Evolutionary conservation across 257 asterid species (phyloP).

Genomic region (Henckelia pumila): DNA sequence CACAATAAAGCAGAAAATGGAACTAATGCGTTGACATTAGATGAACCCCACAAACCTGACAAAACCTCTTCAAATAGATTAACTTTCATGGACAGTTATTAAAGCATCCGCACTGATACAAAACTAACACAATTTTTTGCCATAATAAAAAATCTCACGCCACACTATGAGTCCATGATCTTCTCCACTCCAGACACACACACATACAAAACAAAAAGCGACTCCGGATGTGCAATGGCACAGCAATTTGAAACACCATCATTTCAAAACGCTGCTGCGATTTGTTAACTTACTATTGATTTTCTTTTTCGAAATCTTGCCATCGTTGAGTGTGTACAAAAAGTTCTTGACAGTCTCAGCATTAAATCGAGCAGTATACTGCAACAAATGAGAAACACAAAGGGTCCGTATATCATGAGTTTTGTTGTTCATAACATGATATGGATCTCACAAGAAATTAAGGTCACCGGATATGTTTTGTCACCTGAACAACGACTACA

Average conservation of each 20-base stretch:
- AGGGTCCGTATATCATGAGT: background rate
- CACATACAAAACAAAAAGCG: constrained; percentile 1
- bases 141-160: constrained; percentile 4
- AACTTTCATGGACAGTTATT: background rate
- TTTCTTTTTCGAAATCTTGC: constrained; percentile 85
- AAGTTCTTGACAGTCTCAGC: constrained; percentile 85
- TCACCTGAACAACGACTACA: constrained; percentile 82
- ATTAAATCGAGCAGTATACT: constrained; percentile 89
- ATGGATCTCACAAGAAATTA: background rate
- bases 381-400: constrained; percentile 26
- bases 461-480: background rate
- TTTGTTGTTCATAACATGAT: constrained; percentile 1
- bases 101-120: background rate
- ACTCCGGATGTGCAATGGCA: background rate
- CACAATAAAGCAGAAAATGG: background rate
- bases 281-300: constrained; percentile 62
- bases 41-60: background rate
- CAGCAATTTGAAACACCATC: constrained; percentile 17
- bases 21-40: background rate
- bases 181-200: constrained; percentile 6
- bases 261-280: background rate
- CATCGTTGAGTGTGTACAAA: constrained; percentile 64
- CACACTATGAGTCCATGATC: constrained; percentile 2
- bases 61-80: background rate
- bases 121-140: constrained; percentile 14